These are phyloP conservation scores for Nicotiana attenuata DNA, from an alignment of 257 asterid genomes.

Conservation along the genomic window DNA sequence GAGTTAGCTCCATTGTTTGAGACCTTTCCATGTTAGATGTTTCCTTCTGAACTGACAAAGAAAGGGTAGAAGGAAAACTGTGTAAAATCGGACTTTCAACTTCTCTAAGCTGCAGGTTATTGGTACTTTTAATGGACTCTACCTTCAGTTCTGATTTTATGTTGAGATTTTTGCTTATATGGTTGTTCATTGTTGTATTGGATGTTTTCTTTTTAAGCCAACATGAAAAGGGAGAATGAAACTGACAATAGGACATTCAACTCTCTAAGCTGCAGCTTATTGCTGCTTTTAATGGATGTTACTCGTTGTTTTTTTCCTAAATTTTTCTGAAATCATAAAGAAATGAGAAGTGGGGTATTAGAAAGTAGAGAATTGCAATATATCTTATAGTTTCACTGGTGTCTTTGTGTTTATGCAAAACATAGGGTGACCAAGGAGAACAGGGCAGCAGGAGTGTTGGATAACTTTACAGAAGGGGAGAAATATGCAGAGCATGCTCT, in stretches of 20 bases:
- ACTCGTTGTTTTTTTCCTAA: neutral
- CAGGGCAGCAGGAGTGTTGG: slow-evolving; percentile 78
- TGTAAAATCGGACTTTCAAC: neutral
- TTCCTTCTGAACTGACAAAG: neutral
- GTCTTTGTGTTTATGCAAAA: neutral
- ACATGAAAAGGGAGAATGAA: neutral
- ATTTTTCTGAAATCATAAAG: neutral
- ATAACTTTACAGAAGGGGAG: slow-evolving; percentile 67
- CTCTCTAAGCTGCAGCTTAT: neutral
- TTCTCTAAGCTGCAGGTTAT: neutral
- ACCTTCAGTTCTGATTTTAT: neutral
- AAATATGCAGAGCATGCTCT: slow-evolving; percentile 58
- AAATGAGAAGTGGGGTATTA: neutral
- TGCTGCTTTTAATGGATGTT: neutral
- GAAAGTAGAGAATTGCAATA: neutral
- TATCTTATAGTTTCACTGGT: neutral
- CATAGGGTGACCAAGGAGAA: slow-evolving; percentile 75
- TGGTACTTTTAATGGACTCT: neutral
- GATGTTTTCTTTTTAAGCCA: neutral
- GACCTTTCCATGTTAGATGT: neutral
- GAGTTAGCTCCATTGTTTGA: neutral
- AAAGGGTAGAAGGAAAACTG: neutral
- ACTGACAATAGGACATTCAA: neutral
- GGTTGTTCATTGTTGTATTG: neutral
- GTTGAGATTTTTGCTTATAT: neutral